Base-by-base conservation (phyloP, 2,329 filamentous ascomycete genomes). In the Aaosphaeria arxii region DNA sequence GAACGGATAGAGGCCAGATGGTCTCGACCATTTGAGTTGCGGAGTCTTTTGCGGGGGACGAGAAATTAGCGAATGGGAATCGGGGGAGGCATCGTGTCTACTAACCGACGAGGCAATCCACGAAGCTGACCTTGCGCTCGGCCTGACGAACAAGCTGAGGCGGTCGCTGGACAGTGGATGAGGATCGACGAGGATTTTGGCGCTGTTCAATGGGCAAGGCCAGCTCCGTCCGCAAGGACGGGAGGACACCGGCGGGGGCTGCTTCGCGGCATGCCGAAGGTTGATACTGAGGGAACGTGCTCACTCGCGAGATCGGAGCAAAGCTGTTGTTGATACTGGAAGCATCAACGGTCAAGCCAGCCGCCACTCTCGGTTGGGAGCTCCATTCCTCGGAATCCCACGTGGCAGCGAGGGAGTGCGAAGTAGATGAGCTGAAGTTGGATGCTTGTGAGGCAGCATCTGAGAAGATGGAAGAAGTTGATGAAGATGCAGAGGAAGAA, bases 101-200 rank as follows among this genome's bases (percentile, higher is more conserved):
- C 92, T 89, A 90, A 96, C 92, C 92, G 77, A 96, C 91, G 71
- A 96, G 89, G 72, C 86, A 94, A 73, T 96, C 91, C 74, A 97
- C 92, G 68, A 97, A 96, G 73, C 88, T 91, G 68, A 89, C 83
- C 79, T 96, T 96, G 68, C 91, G 88, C 74, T 96, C 91, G 65
- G 85, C 84, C 77, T 96, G 91, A 63, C 91, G 87, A 55, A 91
- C 80, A 56, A 96, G 81, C 49, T 86, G 75, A 43, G 92, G 89
- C 61, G 81, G 79, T 59, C 81, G 81, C 57, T 82, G 72, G 50
- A 78, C 72, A 48, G 77, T 76, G 31, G 78, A 71, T 52, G 81
- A 80, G 54, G 74, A 76, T 68, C 81, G 77, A 62, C 81, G 77
- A 58, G 80, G 81, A 64, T 84, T 74, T 64, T 85, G 84, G 53